Conservation (phyloP, 306 rosid genomes). For the Trifolium pratense region DNA sequence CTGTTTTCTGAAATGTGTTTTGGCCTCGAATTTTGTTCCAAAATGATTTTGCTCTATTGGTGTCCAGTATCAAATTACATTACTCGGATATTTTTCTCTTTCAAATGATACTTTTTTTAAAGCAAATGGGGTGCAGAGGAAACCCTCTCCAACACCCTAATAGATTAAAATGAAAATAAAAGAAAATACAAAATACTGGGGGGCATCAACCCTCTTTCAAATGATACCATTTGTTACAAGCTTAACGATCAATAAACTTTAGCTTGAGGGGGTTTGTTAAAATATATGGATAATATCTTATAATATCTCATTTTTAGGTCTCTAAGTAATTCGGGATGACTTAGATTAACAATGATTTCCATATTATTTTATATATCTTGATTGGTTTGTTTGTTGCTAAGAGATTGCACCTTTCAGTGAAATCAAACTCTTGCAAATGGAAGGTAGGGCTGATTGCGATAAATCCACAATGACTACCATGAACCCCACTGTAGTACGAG, state of each 20-base stretch:
- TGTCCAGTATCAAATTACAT: neutral
- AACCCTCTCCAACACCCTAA: too few species aligned
- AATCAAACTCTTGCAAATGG: neutral
- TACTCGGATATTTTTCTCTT: neutral
- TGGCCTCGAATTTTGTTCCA: neutral
- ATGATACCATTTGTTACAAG: neutral
- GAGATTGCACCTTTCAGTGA: neutral
- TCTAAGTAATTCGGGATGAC: neutral
- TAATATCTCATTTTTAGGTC: neutral
- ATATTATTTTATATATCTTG: neutral
- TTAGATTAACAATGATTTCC: slow-evolving; percentile 21
- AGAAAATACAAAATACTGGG: too few species aligned
- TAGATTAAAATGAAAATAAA: too few species aligned
- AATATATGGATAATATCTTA: neutral
- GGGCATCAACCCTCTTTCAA: too few species aligned
- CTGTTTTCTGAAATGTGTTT: neutral
- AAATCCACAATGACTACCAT: neutral
- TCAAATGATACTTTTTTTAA: slow-evolving; percentile 1
- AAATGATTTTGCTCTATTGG: neutral
- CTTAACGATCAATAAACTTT: neutral
- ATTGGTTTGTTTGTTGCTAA: neutral
- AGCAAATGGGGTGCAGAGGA: too few species aligned
- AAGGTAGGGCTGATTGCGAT: neutral
- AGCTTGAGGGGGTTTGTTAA: neutral
- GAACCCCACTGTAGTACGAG: neutral